Evolutionary conservation across 1,284 basidiomycete species (phyloP).

Genomic region (Moesziomyces sp.): DNA sequence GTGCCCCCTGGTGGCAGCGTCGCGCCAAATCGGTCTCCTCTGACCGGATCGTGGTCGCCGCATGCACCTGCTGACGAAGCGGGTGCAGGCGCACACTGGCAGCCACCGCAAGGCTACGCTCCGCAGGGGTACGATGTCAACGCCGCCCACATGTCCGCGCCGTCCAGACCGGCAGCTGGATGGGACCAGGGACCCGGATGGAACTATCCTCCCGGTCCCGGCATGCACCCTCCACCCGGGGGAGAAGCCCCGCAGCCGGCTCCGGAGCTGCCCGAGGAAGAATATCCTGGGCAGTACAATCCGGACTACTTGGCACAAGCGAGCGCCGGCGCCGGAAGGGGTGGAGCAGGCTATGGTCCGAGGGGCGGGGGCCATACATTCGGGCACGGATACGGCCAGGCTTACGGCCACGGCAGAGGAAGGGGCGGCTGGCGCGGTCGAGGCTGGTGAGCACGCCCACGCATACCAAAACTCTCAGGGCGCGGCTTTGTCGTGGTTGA

Average conservation of each 20-base stretch:
- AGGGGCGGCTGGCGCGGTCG: constrained; percentile 21
- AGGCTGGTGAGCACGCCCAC: constrained; percentile 14
- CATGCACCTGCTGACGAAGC: constrained; percentile 2
- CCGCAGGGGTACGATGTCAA: constrained; percentile 7
- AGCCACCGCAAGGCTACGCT: constrained; percentile 5
- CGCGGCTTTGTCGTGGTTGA: no score
- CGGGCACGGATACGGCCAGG: constrained; percentile 7
- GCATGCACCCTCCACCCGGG: neutral
- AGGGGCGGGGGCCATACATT: constrained; percentile 7
- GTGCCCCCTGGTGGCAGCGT: neutral
- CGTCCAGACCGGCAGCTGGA: constrained; percentile 4
- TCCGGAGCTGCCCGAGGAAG: constrained; percentile 39
- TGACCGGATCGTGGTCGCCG: constrained; percentile 26
- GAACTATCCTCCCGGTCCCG: neutral
- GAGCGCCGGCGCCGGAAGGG: constrained; percentile 7
- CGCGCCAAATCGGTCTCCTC: constrained; percentile 3
- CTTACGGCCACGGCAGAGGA: constrained; percentile 8
- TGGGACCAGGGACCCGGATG: constrained; percentile 12
- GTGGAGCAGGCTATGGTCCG: constrained; percentile 9
- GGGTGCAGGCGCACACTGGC: constrained; percentile 13
- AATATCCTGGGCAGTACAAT: constrained; percentile 48
- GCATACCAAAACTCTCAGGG: no score
- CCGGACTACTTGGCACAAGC: constrained; percentile 37
- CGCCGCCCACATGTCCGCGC: constrained; percentile 1
- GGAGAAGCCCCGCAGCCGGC: constrained; percentile 10